Percentiles rank a stretch among this genome's conserved stretches.
Evolutionary conservation across 208 protist genomes (phyloP).

Genomic region (Trypanosomatidae sp.): DNA sequence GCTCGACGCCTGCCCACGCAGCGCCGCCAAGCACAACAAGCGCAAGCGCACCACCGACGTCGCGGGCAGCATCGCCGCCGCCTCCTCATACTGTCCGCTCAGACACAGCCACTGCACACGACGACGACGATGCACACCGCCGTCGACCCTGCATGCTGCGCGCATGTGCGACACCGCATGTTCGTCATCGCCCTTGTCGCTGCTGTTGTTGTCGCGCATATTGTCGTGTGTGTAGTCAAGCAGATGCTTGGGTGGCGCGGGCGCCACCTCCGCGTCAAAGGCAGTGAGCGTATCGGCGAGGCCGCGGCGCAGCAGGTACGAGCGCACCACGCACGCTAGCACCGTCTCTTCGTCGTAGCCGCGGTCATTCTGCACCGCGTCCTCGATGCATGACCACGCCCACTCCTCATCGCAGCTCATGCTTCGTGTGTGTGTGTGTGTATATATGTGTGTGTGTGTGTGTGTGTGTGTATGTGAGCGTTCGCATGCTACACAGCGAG

Average conservation of each 20-base stretch:
- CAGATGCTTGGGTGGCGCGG: not conserved
- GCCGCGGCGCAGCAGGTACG: constrained; percentile 46
- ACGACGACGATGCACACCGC: constrained; percentile 10
- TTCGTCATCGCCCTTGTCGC: constrained; percentile 1
- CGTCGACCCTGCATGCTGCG: not conserved
- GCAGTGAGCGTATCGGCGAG: constrained; percentile 36
- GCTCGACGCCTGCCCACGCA: constrained; percentile 9
- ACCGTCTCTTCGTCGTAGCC: constrained; percentile 43
- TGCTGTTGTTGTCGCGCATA: not conserved
- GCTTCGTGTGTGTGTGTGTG: no score
- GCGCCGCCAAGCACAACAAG: constrained; percentile 39
- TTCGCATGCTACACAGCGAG: not conserved
- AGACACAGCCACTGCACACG: constrained; percentile 41
- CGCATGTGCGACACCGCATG: not conserved
- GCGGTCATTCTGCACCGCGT: constrained; percentile 45
- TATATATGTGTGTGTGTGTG: not conserved
- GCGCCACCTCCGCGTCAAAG: constrained; percentile 20
- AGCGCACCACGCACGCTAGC: constrained; percentile 40
- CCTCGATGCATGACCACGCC: constrained; percentile 47
- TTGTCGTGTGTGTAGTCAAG: not conserved
- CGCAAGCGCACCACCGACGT: constrained; percentile 28
- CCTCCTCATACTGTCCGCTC: constrained; percentile 20
- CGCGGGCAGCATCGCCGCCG: constrained; percentile 25
- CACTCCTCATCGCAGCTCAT: constrained; percentile 5
- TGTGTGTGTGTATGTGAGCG: not conserved